Percentiles rank a stretch among this genome's conserved stretches.
Conservation (phyloP, 2,329 filamentous ascomycete species). For the Pestalotiopsis sp. region DNA sequence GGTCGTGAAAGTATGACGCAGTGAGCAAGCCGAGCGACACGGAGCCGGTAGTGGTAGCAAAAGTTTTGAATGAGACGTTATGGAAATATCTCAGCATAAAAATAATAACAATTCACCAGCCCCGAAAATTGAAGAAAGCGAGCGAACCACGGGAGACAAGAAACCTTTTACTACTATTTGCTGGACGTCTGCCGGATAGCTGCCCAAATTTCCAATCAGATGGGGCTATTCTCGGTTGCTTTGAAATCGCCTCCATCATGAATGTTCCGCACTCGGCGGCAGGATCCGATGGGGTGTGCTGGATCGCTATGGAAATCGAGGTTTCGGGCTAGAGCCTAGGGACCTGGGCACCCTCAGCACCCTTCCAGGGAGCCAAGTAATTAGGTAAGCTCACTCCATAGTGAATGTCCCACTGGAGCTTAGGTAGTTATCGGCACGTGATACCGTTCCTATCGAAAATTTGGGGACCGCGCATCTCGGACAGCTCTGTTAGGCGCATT, state of each 20-base stretch:
- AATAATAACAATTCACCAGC: constrained; percentile 9
- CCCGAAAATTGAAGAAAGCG: constrained; percentile 9
- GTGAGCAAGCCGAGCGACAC: constrained; percentile 23
- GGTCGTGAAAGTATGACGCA: constrained; percentile 23
- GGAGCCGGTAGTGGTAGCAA: constrained; percentile 22
- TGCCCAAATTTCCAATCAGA: constrained; percentile 7
- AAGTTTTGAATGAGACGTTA: constrained; percentile 23
- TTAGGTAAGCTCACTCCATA: background rate
- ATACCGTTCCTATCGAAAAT: constrained; percentile 6
- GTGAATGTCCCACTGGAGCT: background rate
- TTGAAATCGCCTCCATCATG: constrained; percentile 34
- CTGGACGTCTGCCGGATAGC: background rate
- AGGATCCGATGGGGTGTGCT: background rate
- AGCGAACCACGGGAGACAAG: constrained; percentile 7
- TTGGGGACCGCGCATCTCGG: constrained; percentile 5
- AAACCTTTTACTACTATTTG: constrained; percentile 5
- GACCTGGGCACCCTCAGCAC: too few relatives aligned
- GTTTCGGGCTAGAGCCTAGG: background rate
- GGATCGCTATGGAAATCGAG: background rate
- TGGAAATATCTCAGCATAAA: constrained; percentile 26
- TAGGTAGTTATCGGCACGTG: background rate
- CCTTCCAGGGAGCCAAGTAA: background rate
- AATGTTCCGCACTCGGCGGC: constrained; percentile 8
- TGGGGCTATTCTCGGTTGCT: constrained; percentile 24
- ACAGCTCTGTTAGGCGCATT: background rate